Evolutionary conservation across 1,139 yeast genomes (phyloP).

Genomic region (Blastobotrys capitulatus): DNA sequence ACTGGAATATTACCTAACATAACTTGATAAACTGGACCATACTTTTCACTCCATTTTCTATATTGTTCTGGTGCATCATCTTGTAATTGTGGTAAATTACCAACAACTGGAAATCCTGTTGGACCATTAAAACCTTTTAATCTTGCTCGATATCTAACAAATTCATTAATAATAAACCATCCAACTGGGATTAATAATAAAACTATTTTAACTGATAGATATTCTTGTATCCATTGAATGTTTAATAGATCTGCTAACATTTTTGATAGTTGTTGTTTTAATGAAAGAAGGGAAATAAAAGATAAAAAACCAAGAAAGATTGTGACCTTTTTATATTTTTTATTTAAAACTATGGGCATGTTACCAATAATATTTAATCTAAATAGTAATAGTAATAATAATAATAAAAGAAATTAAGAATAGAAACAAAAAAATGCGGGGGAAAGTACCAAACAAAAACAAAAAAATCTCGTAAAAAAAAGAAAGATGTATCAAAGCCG

Average conservation of each 20-base stretch:
- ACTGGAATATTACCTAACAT: conserved; percentile 52
- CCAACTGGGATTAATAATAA: conserved; percentile 1
- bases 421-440: neutral
- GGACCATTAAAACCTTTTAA: conserved; percentile 18
- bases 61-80: conserved; percentile 29
- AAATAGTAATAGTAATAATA: neutral
- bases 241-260: neutral
- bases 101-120: conserved; percentile 16
- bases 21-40: conserved; percentile 53
- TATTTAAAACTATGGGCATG: too few relatives aligned
- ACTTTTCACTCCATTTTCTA: conserved; percentile 41
- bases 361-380: neutral
- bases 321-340: too few relatives aligned
- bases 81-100: conserved; percentile 15
- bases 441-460: neutral
- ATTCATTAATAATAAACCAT: conserved; percentile 16
- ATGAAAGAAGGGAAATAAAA: too few relatives aligned
- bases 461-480: neutral
- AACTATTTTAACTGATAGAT: neutral
- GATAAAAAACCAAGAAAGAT: too few relatives aligned
- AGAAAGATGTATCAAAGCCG: neutral
- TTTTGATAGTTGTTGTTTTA: neutral
- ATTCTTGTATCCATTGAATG: neutral
- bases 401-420: neutral
- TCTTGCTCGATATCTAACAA: conserved; percentile 14